Conservation (phyloP, 1,284 basidiomycete species). For the Moniliophthora roreri region DNA sequence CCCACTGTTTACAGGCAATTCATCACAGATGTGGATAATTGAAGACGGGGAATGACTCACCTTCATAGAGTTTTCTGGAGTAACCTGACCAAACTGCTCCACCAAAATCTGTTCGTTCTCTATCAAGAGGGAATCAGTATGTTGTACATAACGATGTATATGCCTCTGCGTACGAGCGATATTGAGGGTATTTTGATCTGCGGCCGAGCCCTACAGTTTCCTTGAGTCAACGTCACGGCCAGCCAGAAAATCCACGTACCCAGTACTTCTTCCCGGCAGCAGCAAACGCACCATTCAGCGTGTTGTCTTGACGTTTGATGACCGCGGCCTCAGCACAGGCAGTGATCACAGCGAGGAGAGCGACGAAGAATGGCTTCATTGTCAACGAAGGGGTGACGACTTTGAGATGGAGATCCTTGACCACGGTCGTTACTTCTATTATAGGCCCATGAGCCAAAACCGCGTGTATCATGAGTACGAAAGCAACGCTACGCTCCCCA, state of each 20-base stretch:
- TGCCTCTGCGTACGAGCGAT: slow-evolving; percentile 23
- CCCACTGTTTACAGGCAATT: slow-evolving; percentile 17
- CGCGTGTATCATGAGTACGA: no score
- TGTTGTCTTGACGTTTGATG: slow-evolving; percentile 9
- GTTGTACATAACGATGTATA: not conserved
- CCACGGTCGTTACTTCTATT: no score
- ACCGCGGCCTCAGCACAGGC: slow-evolving; percentile 6
- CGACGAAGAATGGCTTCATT: slow-evolving; percentile 5
- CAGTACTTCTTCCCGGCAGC: slow-evolving; percentile 33
- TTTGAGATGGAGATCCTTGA: no score
- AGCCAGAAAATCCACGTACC: slow-evolving; percentile 13
- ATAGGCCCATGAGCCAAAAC: no score
- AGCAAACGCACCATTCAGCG: slow-evolving; percentile 29
- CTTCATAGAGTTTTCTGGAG: slow-evolving; percentile 37
- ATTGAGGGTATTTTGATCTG: slow-evolving; percentile 29
- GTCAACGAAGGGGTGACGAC: slow-evolving; percentile 7
- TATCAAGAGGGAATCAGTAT: slow-evolving; percentile 6
- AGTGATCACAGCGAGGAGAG: slow-evolving; percentile 10
- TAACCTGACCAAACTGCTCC: slow-evolving; percentile 35
- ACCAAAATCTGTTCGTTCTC: slow-evolving; percentile 30
- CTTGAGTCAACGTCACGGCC: not conserved
- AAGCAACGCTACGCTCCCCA: no score
- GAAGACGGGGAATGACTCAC: slow-evolving; percentile 8
- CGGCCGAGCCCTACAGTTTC: slow-evolving; percentile 25
- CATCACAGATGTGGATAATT: not conserved